These are phyloP conservation scores for Populus alba DNA, from an alignment of 345 rosid genomes.

Conservation along the genomic window DNA sequence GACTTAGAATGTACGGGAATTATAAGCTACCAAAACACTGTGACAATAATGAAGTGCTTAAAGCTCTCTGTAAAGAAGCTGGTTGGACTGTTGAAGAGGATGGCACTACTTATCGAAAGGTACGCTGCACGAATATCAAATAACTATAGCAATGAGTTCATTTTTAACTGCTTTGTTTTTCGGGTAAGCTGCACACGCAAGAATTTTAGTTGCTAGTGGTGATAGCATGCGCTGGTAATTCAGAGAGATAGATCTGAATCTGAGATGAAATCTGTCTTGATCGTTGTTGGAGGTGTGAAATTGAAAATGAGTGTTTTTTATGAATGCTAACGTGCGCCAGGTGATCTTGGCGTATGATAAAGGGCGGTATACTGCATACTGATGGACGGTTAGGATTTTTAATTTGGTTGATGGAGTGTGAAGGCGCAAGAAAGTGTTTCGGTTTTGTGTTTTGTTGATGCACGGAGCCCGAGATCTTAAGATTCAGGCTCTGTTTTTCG, in stretches of 20 bases:
- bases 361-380: neutral
- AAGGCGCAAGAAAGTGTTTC: neutral
- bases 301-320: neutral
- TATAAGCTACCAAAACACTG: constrained; percentile 96
- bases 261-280: neutral
- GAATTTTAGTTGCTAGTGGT: neutral
- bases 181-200: neutral
- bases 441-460: neutral
- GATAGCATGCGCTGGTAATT: neutral
- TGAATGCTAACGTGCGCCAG: constrained; percentile 19
- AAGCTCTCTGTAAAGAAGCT: constrained; percentile 91
- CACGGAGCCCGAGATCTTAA: constrained; percentile 27
- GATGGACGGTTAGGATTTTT: constrained; percentile 21
- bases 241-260: constrained; percentile 4
- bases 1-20: constrained; percentile 85
- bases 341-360: constrained; percentile 11
- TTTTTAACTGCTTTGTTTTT: neutral
- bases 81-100: constrained; percentile 98
- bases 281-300: neutral
- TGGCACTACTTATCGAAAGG: constrained; percentile 97
- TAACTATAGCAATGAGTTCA: neutral
- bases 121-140: constrained; percentile 4
- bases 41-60: constrained; percentile 93
- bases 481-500: constrained; percentile 16
- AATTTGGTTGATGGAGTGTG: neutral